Conservation (phyloP, 2,329 filamentous ascomycete genomes). For the Verticillium klebahnii region DNA sequence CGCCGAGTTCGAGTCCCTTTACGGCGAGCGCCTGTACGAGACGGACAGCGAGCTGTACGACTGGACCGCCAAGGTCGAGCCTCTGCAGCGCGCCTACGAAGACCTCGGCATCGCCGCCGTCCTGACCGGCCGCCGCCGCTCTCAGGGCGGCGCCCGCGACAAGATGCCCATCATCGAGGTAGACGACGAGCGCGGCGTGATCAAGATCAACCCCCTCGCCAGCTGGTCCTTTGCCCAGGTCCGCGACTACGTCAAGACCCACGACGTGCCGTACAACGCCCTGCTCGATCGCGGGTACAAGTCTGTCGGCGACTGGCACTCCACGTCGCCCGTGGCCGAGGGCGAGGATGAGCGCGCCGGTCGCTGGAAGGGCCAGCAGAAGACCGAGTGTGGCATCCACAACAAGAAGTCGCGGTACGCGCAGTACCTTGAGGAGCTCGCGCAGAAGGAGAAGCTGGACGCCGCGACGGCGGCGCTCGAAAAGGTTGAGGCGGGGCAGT, state of each 20-base stretch:
- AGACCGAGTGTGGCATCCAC: constrained; percentile 98
- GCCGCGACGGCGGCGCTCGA: constrained; percentile 11
- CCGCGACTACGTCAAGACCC: constrained; percentile 76
- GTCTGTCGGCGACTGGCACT: constrained; percentile 97
- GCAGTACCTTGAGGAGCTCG: constrained; percentile 72
- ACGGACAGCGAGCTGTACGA: constrained; percentile 86
- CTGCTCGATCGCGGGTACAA: constrained; percentile 95
- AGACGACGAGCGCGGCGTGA: constrained; percentile 77
- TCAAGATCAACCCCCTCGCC: constrained; percentile 97
- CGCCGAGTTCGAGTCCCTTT: constrained; percentile 74
- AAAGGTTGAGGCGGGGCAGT: constrained; percentile 10
- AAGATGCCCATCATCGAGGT: constrained; percentile 88
- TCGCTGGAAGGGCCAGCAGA: constrained; percentile 91
- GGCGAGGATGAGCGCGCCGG: constrained; percentile 95
- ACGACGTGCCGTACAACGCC: constrained; percentile 90
- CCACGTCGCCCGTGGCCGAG: constrained; percentile 81
- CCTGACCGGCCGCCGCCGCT: constrained; percentile 84
- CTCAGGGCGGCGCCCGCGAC: constrained; percentile 89
- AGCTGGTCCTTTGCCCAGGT: constrained; percentile 93
- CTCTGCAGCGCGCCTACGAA: constrained; percentile 83
- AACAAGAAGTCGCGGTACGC: constrained; percentile 95
- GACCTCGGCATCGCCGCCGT: constrained; percentile 86
- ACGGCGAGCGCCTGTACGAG: constrained; percentile 83
- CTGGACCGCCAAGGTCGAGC: constrained; percentile 96
- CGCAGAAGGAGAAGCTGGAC: constrained; percentile 13